Evolutionary conservation across 306 rosid genomes (phyloP).

Genomic region (Cucurbita maxima): DNA sequence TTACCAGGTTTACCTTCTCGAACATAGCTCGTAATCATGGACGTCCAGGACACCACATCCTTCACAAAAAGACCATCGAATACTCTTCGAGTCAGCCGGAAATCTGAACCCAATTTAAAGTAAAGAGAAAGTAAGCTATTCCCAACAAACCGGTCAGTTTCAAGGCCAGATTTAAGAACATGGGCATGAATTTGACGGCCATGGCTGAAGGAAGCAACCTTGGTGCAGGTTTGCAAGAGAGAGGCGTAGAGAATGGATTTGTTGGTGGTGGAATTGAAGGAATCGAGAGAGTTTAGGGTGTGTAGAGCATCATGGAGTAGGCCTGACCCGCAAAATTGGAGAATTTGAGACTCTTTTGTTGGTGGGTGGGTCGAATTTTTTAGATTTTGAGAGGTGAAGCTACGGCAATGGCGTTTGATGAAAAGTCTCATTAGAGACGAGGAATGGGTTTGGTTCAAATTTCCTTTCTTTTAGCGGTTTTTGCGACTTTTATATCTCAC

Average conservation of each 20-base stretch:
- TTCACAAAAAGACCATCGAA: slow-evolving; percentile 39
- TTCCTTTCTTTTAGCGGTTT: not conserved
- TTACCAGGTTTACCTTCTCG: slow-evolving; percentile 21
- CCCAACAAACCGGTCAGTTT: slow-evolving; percentile 55
- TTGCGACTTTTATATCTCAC: not conserved
- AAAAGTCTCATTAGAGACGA: slow-evolving; percentile 27
- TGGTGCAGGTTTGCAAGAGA: slow-evolving; percentile 47
- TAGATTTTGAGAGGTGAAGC: slow-evolving; percentile 17
- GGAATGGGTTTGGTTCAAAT: not conserved
- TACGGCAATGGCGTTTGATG: slow-evolving; percentile 27
- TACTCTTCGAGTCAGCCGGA: slow-evolving; percentile 33
- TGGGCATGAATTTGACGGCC: slow-evolving; percentile 59
- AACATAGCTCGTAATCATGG: slow-evolving; percentile 59
- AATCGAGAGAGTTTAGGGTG: slow-evolving; percentile 28
- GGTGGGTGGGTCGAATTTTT: slow-evolving; percentile 5
- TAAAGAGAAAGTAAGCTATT: slow-evolving; percentile 68
- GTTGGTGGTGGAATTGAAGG: slow-evolving; percentile 9
- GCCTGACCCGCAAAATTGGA: slow-evolving; percentile 32
- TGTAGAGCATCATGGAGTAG: slow-evolving; percentile 26
- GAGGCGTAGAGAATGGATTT: slow-evolving; percentile 61
- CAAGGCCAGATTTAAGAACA: slow-evolving; percentile 53
- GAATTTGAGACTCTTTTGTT: slow-evolving; percentile 25
- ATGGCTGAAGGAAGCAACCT: slow-evolving; percentile 25
- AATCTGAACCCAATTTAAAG: slow-evolving; percentile 38
- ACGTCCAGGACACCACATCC: slow-evolving; percentile 77